Conservation (phyloP, 768 basidiomycete species). For the Pleurotus platypus region DNA sequence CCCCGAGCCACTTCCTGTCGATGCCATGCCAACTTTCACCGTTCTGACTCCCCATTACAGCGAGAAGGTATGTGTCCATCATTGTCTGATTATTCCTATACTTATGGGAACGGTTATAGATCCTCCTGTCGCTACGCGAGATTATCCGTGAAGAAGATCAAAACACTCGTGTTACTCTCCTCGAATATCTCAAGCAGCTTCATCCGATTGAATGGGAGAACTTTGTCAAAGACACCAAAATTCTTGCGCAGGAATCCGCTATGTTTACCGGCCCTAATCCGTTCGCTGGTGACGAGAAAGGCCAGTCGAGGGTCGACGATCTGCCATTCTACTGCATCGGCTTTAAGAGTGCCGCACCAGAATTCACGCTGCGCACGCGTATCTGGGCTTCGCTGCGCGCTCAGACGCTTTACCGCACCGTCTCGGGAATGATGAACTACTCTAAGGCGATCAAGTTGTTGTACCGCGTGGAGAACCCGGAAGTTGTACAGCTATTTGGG, state of each 20-base stretch:
- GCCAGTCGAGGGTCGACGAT: slow-evolving; percentile 80
- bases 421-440: slow-evolving; percentile 99
- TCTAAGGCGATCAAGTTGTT: slow-evolving; percentile 98
- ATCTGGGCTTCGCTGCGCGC: slow-evolving; percentile 99
- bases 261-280: slow-evolving; percentile 78
- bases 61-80: slow-evolving; percentile 67
- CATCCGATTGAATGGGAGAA: slow-evolving; percentile 99
- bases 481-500: slow-evolving; percentile 95
- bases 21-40: slow-evolving; percentile 99
- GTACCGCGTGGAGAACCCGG: slow-evolving; percentile 99
- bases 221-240: slow-evolving; percentile 99
- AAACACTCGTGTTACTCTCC: slow-evolving; percentile 91
- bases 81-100: too few species aligned
- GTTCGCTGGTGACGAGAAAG: slow-evolving; percentile 74
- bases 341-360: slow-evolving; percentile 97
- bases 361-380: slow-evolving; percentile 96
- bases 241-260: slow-evolving; percentile 92
- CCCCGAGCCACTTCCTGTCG: slow-evolving; percentile 90
- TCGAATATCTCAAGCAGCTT: slow-evolving; percentile 97
- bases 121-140: slow-evolving; percentile 91
- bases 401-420: slow-evolving; percentile 97
- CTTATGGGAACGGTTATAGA: slow-evolving; percentile 37
- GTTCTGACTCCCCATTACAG: slow-evolving; percentile 98
- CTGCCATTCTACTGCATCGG: slow-evolving; percentile 98
- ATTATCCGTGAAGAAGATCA: slow-evolving; percentile 99